Percentiles rank a stretch among this genome's conserved stretches.
Conservation (phyloP, 2,329 filamentous ascomycete species). For the Onygena corvina region DNA sequence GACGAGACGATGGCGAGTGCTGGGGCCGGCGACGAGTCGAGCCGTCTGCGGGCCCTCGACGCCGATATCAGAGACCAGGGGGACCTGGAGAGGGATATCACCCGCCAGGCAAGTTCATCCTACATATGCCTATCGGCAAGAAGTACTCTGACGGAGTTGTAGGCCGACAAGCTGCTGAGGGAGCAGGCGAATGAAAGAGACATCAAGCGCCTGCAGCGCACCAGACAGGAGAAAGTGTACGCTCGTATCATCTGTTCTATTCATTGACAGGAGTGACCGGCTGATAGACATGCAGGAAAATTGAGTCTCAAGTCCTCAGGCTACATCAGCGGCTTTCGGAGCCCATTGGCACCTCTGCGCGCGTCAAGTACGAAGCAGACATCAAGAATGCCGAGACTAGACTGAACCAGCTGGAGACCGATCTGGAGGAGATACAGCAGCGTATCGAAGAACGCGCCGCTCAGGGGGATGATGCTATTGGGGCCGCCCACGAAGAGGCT, state of each 20-base stretch:
- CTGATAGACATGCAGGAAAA: conserved; percentile 44
- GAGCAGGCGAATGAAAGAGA: conserved; percentile 54
- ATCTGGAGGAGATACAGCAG: conserved; percentile 66
- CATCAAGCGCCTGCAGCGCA: conserved; percentile 50
- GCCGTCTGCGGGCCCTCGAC: conserved; percentile 50
- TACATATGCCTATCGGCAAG: too few species aligned
- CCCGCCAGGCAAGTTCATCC: too few species aligned
- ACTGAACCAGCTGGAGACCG: conserved; percentile 53
- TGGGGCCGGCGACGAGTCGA: conserved; percentile 41
- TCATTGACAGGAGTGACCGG: neutral
- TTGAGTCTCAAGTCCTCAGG: conserved; percentile 53
- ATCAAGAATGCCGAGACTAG: conserved; percentile 55
- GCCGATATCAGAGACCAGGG: conserved; percentile 70
- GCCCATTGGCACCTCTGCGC: conserved; percentile 41
- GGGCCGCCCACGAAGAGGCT: conserved; percentile 31
- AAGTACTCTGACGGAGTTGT: conserved; percentile 5
- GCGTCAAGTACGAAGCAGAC: conserved; percentile 40
- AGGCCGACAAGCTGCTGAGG: conserved; percentile 48
- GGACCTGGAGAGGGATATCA: conserved; percentile 80
- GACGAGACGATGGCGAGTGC: neutral
- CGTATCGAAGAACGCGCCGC: conserved; percentile 56
- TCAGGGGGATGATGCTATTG: conserved; percentile 46
- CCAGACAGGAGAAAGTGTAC: conserved; percentile 38
- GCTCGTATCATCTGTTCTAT: neutral
- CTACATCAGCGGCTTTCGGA: conserved; percentile 46